Evolutionary conservation across 805 yeast genomes (phyloP).

Genomic region (Saturnispora gosingensis): DNA sequence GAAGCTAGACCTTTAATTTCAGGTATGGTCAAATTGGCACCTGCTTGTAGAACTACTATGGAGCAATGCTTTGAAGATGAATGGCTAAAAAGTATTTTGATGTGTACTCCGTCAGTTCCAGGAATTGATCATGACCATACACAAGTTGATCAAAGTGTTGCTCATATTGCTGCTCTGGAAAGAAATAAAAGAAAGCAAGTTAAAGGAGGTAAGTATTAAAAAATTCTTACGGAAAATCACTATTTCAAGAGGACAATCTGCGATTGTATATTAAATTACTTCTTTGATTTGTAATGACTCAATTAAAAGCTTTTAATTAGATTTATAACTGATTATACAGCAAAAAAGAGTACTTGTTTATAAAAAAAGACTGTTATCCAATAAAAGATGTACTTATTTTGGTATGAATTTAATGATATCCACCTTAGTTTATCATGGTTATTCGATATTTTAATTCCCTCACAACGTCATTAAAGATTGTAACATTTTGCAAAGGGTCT

Average conservation of each 20-base stretch:
- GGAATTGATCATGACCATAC: conserved; percentile 73
- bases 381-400: not conserved
- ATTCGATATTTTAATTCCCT: too few relatives aligned
- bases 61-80: conserved; percentile 69
- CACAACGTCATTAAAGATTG: too few relatives aligned
- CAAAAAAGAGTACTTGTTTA: not conserved
- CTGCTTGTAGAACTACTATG: conserved; percentile 74
- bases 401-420: not conserved
- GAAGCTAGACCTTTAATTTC: conserved; percentile 60
- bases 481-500: too few relatives aligned
- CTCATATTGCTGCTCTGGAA: conserved; percentile 90
- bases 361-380: not conserved
- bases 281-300: not conserved
- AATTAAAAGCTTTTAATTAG: not conserved
- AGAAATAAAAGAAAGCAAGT: conserved; percentile 47
- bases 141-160: conserved; percentile 84
- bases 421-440: too few relatives aligned
- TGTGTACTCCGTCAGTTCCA: conserved; percentile 49
- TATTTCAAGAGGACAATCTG: not conserved
- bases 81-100: conserved; percentile 54
- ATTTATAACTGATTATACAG: not conserved
- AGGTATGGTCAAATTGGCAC: conserved; percentile 75
- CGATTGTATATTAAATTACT: not conserved
- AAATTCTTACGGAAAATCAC: not conserved
- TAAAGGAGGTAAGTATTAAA: not conserved